phyloP scores from a whole-genome alignment of 176 grass and related monocot species.

The Pontederia paniculata region DNA sequence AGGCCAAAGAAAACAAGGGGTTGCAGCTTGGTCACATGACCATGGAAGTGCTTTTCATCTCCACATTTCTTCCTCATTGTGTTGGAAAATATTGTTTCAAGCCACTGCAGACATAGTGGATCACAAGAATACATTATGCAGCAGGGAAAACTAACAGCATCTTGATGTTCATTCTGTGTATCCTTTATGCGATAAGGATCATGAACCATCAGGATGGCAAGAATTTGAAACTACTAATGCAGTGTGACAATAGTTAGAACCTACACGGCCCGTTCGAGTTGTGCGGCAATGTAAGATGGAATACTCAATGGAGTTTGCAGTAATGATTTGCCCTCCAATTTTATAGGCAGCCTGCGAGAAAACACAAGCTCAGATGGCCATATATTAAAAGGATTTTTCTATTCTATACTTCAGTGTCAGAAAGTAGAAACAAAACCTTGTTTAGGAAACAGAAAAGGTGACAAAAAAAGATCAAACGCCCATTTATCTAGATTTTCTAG shows the following conservation, averaged over 20 bases:
- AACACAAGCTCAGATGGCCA: too few species aligned
- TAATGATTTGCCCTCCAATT: conserved; percentile 66
- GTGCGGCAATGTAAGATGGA: conserved; percentile 54
- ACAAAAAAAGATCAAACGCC: too few species aligned
- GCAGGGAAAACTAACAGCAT: too few species aligned
- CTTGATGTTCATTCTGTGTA: too few species aligned
- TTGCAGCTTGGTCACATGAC: conserved; percentile 43
- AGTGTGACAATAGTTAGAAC: conserved; percentile 5
- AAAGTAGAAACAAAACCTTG: too few species aligned
- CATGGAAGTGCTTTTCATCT: conserved; percentile 67
- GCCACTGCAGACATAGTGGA: conserved; percentile 39
- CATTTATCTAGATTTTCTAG: too few species aligned
- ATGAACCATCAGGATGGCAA: neutral
- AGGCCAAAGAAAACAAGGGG: conserved; percentile 68
- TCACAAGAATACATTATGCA: too few species aligned
- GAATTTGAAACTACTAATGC: neutral
- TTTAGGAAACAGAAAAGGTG: too few species aligned
- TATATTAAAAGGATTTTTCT: too few species aligned
- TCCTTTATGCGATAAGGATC: too few species aligned
- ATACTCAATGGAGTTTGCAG: conserved; percentile 74
- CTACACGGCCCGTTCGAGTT: conserved; percentile 65
- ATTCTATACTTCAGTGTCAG: too few species aligned
- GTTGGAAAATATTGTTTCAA: conserved; percentile 61
- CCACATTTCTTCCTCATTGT: conserved; percentile 61
- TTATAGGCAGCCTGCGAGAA: conserved; percentile 75